These are phyloP conservation scores for Pontederia crassipes DNA, from an alignment of 176 grass and related monocot genomes.

Conservation along the genomic window DNA sequence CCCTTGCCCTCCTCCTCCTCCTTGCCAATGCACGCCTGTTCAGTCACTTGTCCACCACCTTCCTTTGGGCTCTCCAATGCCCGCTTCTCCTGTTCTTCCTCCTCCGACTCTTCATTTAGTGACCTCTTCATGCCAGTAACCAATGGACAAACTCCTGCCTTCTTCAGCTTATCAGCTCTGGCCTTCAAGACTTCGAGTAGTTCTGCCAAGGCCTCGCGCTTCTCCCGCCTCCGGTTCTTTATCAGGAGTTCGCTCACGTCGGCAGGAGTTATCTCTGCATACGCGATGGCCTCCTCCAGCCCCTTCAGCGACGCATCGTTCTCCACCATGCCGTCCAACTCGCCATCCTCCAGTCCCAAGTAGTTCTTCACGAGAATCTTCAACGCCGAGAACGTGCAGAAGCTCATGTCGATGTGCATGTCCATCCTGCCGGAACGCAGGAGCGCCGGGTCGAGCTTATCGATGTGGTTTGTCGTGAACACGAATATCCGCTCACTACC, in stretches of 20 bases:
- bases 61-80: conserved; percentile 11
- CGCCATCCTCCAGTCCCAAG: conserved; percentile 27
- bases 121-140: not conserved
- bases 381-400: conserved; percentile 54
- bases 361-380: conserved; percentile 63
- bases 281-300: conserved; percentile 15
- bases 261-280: conserved; percentile 40
- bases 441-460: conserved; percentile 63
- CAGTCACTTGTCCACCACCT: not conserved
- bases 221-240: conserved; percentile 36
- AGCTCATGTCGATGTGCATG: conserved; percentile 87
- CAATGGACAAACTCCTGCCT: not conserved
- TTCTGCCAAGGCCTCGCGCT: conserved; percentile 25
- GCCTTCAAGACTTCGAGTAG: conserved; percentile 36
- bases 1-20: conserved; percentile 16
- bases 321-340: conserved; percentile 33
- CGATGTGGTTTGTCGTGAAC: conserved; percentile 91
- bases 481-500: conserved; percentile 77
- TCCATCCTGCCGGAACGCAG: conserved; percentile 82
- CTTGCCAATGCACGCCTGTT: not conserved
- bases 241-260: conserved; percentile 65
- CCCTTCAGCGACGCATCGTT: conserved; percentile 34
- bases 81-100: conserved; percentile 26
- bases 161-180: not conserved
- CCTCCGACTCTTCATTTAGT: conserved; percentile 1